Evolutionary conservation across 495 filamentous ascomycete genomes (phyloP).

Genomic region (Penicillium cosmopolitanum): DNA sequence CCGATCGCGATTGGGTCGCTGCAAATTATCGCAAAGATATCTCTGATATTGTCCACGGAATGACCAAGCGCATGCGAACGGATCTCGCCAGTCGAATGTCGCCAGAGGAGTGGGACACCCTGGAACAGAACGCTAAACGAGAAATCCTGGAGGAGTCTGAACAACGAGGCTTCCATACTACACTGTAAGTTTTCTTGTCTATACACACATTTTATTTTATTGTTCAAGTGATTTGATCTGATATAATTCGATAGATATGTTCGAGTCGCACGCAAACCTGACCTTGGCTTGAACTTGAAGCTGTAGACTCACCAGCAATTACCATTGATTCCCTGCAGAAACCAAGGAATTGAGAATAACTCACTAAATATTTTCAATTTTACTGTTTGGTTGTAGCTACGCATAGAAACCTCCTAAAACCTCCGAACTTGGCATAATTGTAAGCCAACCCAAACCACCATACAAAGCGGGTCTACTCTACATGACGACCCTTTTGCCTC

Average conservation of each 20-base stretch:
- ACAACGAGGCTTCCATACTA: background rate
- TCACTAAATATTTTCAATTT: too few species aligned
- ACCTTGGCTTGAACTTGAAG: background rate
- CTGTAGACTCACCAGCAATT: background rate
- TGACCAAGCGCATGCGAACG: conserved; percentile 1
- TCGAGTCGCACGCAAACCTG: conserved; percentile 3
- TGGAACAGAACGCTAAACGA: background rate
- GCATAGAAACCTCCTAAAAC: too few species aligned
- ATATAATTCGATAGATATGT: background rate
- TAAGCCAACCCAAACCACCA: too few species aligned
- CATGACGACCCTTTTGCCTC: too few species aligned
- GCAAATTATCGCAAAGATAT: conserved; percentile 1
- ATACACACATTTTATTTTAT: background rate
- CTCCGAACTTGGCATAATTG: too few species aligned
- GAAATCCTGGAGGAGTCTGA: conserved; percentile 1
- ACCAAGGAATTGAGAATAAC: too few species aligned
- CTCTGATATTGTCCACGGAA: background rate
- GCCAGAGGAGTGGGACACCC: background rate
- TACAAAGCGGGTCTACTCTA: background rate
- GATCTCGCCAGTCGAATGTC: conserved; percentile 1
- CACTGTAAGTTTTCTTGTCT: background rate
- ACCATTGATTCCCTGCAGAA: background rate
- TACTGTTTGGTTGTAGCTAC: too few species aligned
- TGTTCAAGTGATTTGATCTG: background rate
- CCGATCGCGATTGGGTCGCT: conserved; percentile 3